Percentiles rank a stretch among this genome's conserved stretches.
Conservation (phyloP, 2,329 filamentous ascomycete genomes). For the Trichophyton mentagrophytes region DNA sequence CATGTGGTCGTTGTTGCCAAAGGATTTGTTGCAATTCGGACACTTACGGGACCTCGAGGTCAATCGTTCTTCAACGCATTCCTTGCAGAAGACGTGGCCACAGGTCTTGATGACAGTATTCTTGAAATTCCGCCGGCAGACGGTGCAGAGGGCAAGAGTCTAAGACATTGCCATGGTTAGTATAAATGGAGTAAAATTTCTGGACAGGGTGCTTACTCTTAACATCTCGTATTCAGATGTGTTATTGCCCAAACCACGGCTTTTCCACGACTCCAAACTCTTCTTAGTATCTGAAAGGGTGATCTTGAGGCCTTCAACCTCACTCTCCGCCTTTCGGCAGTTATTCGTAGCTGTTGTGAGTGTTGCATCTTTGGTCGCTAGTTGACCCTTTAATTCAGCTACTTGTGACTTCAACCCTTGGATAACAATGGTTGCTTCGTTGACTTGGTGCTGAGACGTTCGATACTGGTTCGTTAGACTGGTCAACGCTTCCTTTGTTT, state of each 20-base stretch:
- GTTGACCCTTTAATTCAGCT: slow-evolving; percentile 57
- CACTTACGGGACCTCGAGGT: slow-evolving; percentile 88
- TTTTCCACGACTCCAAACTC: slow-evolving; percentile 74
- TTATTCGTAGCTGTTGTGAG: slow-evolving; percentile 50
- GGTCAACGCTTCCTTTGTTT: slow-evolving; percentile 67
- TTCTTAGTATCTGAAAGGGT: slow-evolving; percentile 67
- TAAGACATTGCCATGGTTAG: slow-evolving; percentile 22
- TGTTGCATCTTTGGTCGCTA: slow-evolving; percentile 63
- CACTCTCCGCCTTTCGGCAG: slow-evolving; percentile 50
- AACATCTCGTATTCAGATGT: slow-evolving; percentile 75
- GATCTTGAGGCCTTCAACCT: slow-evolving; percentile 67
- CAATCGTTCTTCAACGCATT: slow-evolving; percentile 80
- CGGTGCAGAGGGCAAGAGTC: slow-evolving; percentile 73
- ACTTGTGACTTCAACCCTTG: slow-evolving; percentile 67
- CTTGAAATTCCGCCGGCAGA: slow-evolving; percentile 88
- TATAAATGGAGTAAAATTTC: slow-evolving; percentile 15
- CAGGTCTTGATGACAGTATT: slow-evolving; percentile 88
- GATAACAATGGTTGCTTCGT: slow-evolving; percentile 55
- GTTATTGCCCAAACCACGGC: slow-evolving; percentile 66
- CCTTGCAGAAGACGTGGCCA: slow-evolving; percentile 85
- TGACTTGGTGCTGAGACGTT: slow-evolving; percentile 56
- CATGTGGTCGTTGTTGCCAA: slow-evolving; percentile 87
- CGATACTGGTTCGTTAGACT: slow-evolving; percentile 59
- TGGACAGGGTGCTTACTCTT: slow-evolving; percentile 49
- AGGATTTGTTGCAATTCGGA: slow-evolving; percentile 82